Evolutionary conservation across 139 green algal species (phyloP).

Genomic region (Tetradesmus lagerheimii): DNA sequence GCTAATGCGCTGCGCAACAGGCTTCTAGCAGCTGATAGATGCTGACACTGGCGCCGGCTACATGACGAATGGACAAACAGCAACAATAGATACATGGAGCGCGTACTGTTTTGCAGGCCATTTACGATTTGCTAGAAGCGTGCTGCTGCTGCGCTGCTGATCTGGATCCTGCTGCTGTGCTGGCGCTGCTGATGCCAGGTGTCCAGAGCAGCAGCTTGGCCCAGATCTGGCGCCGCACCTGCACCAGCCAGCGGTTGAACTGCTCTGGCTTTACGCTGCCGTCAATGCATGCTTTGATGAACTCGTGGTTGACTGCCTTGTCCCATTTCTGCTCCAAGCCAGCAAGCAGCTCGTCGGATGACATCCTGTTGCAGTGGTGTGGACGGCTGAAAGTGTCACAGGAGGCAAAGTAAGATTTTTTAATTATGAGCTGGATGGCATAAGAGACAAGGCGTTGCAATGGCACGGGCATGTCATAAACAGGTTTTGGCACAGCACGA

Average conservation of each 20-base stretch:
- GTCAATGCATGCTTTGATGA: constrained; percentile 32
- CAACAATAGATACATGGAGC: too few relatives aligned
- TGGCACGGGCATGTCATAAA: not conserved
- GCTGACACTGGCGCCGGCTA: too few relatives aligned
- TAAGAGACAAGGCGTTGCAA: not conserved
- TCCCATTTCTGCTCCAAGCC: constrained; percentile 38
- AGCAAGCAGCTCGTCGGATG: not conserved
- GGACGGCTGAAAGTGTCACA: too few relatives aligned
- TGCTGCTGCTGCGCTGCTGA: not conserved
- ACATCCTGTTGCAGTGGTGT: not conserved
- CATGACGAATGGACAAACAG: too few relatives aligned
- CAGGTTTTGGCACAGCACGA: not conserved
- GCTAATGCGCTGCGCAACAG: too few relatives aligned
- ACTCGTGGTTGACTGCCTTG: constrained; percentile 5
- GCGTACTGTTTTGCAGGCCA: too few relatives aligned
- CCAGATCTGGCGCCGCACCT: constrained; percentile 1
- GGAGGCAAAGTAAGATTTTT: not conserved
- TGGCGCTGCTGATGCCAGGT: not conserved
- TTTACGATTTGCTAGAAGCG: too few relatives aligned
- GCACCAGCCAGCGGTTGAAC: constrained; percentile 38
- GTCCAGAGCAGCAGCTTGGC: not conserved
- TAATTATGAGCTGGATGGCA: not conserved
- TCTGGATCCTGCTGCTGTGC: not conserved
- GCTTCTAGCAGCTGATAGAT: too few relatives aligned
- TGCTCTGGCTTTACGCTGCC: constrained; percentile 33